Evolutionary conservation across 768 basidiomycete genomes (phyloP).

Genomic region (Boletellus emodensis): DNA sequence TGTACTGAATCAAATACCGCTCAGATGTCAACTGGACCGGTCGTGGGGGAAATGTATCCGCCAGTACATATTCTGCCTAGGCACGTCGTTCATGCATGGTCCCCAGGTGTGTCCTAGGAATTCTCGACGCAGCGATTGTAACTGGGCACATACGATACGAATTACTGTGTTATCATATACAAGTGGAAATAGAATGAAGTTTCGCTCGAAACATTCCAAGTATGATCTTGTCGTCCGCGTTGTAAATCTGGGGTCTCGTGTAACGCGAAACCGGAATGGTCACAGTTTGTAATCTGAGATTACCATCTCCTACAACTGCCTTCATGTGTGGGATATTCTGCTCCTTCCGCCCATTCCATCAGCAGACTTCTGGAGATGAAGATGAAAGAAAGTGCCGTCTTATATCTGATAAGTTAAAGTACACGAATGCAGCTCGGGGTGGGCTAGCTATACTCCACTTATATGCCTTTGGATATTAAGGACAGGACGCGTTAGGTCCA

Average conservation of each 20-base stretch:
- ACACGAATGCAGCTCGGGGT: constrained; percentile 61
- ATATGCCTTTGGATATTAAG: background rate
- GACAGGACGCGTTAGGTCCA: constrained; percentile 46
- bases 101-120: background rate
- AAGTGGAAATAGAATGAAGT: constrained; percentile 12
- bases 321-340: constrained; percentile 74
- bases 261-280: background rate
- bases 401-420: constrained; percentile 36
- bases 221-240: background rate
- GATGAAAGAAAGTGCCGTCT: constrained; percentile 13
- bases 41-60: constrained; percentile 91
- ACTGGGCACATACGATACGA: constrained; percentile 13
- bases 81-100: background rate
- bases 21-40: constrained; percentile 98
- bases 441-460: background rate
- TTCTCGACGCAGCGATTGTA: constrained; percentile 12
- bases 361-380: constrained; percentile 6
- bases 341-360: constrained; percentile 29
- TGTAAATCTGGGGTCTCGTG: too few relatives aligned
- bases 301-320: background rate
- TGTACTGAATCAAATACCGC: constrained; percentile 1
- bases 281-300: background rate
- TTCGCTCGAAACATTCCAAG: background rate
- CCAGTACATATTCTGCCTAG: constrained; percentile 76
- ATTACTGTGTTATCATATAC: constrained; percentile 9